A percentile compares a stretch with the other conserved stretches of the same genome.
These are phyloP conservation scores for Gossypium raimondii DNA, from an alignment of 345 rosid species.

Conservation along the genomic window DNA sequence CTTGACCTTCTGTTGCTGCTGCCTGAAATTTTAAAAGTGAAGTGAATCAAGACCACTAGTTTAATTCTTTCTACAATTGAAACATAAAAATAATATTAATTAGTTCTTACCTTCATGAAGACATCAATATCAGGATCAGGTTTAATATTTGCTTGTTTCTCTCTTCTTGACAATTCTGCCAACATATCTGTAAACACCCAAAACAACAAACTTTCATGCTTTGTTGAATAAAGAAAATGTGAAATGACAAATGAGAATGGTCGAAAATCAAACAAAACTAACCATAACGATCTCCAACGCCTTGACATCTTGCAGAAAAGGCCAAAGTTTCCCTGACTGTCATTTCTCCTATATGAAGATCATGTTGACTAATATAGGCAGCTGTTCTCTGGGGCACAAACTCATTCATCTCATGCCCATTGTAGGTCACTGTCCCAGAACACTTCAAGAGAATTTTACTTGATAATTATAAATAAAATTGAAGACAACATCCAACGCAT, in stretches of 20 bases:
- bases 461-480: background rate
- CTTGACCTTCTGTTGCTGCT: slow-evolving; percentile 39
- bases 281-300: slow-evolving; percentile 61
- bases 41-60: background rate
- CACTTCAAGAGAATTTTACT: background rate
- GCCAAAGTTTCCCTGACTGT: slow-evolving; percentile 86
- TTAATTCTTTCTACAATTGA: background rate
- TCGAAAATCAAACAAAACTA: background rate
- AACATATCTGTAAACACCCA: slow-evolving; percentile 11
- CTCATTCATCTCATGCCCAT: slow-evolving; percentile 47
- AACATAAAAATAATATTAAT: background rate
- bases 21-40: slow-evolving; percentile 31
- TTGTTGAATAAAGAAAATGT: background rate
- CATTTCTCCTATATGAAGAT: slow-evolving; percentile 75
- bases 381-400: slow-evolving; percentile 38
- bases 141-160: slow-evolving; percentile 63
- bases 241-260: background rate
- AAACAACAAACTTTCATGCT: background rate
- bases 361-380: slow-evolving; percentile 65
- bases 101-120: slow-evolving; percentile 65
- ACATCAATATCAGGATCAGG: slow-evolving; percentile 80
- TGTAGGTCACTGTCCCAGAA: slow-evolving; percentile 40
- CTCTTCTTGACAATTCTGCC: slow-evolving; percentile 31
- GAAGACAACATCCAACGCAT: background rate
- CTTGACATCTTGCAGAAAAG: slow-evolving; percentile 81